Evolutionary conservation across 192 early-diverging fungal genomes (phyloP).

Genomic region (Chytriomyces sp.): DNA sequence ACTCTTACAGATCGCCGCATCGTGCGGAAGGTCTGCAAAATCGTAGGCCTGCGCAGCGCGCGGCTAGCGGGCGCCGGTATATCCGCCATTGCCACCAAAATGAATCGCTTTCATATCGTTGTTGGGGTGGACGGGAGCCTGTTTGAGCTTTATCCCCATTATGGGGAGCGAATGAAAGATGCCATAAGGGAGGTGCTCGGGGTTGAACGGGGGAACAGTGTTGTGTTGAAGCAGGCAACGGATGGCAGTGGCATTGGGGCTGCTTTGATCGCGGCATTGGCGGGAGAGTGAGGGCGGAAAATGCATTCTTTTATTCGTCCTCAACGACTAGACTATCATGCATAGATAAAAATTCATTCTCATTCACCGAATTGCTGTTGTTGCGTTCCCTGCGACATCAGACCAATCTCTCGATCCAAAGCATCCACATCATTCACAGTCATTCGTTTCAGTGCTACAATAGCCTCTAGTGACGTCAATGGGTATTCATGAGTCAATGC

Average conservation of each 20-base stretch:
- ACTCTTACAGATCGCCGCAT: constrained; percentile 68
- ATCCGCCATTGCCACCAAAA: constrained; percentile 71
- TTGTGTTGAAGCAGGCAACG: constrained; percentile 71
- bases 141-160: constrained; percentile 89
- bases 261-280: constrained; percentile 53
- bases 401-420: constrained; percentile 29
- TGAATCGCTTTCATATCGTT: constrained; percentile 55
- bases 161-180: constrained; percentile 74
- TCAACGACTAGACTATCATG: too few relatives aligned
- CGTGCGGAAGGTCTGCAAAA: constrained; percentile 70
- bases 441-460: constrained; percentile 22
- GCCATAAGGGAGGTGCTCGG: constrained; percentile 77
- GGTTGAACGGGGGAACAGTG: constrained; percentile 46
- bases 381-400: constrained; percentile 3
- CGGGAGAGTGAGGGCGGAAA: constrained; percentile 14
- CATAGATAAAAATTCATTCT: too few relatives aligned
- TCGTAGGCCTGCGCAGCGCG: constrained; percentile 81
- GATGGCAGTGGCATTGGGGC: constrained; percentile 77
- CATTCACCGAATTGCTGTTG: too few relatives aligned
- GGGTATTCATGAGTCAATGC: neutral
- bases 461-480: constrained; percentile 7
- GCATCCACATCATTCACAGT: constrained; percentile 34
- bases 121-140: constrained; percentile 89
- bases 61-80: constrained; percentile 66
- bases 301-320: neutral